Conservation (phyloP, 345 rosid species). For the Acer campestre region DNA sequence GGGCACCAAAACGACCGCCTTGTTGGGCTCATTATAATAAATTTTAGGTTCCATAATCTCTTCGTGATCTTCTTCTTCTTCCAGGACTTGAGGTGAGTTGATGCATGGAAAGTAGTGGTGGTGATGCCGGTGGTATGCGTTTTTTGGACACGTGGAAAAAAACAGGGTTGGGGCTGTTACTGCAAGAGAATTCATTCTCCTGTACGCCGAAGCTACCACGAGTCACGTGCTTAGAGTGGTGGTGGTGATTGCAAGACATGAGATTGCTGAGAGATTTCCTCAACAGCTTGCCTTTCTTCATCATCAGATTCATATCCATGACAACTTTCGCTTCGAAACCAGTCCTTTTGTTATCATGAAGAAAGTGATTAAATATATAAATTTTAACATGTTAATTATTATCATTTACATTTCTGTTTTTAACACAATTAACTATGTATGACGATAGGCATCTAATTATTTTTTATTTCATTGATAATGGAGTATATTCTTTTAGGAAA, state of each 20-base stretch:
- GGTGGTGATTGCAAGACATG: slow-evolving; percentile 39
- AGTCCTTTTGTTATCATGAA: slow-evolving; percentile 55
- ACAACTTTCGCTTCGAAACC: slow-evolving; percentile 52
- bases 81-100: slow-evolving; percentile 38
- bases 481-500: too few species aligned
- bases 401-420: too few species aligned
- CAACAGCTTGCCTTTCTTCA: slow-evolving; percentile 51
- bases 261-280: slow-evolving; percentile 44
- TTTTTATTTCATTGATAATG: background rate
- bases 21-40: slow-evolving; percentile 9
- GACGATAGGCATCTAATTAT: too few species aligned
- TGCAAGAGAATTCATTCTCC: slow-evolving; percentile 71
- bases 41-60: background rate
- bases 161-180: slow-evolving; percentile 64
- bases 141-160: slow-evolving; percentile 45
- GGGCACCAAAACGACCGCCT: slow-evolving; percentile 35
- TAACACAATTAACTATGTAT: too few species aligned
- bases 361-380: slow-evolving; percentile 25
- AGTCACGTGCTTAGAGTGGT: slow-evolving; percentile 23
- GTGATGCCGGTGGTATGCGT: slow-evolving; percentile 17
- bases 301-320: slow-evolving; percentile 61
- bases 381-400: too few species aligned
- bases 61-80: slow-evolving; percentile 24
- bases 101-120: slow-evolving; percentile 51
- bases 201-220: slow-evolving; percentile 48